Evolutionary conservation across 139 green algal genomes (phyloP).

Genomic region (Picochlorum sp.): DNA sequence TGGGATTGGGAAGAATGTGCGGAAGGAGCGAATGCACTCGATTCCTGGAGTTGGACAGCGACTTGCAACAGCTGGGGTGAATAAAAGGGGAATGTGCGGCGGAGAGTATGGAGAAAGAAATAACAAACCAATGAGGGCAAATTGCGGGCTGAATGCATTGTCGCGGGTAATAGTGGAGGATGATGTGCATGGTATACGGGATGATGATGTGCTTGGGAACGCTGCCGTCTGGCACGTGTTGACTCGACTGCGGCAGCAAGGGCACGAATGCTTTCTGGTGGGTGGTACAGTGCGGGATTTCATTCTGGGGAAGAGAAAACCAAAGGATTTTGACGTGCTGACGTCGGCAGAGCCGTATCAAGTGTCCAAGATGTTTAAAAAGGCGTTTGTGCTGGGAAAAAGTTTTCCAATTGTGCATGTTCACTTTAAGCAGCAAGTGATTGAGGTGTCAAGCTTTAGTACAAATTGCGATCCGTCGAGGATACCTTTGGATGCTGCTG

Average conservation of each 20-base stretch:
- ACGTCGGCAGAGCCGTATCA: slow-evolving; percentile 37
- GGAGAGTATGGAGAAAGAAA: too few species aligned
- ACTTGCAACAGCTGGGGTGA: too few species aligned
- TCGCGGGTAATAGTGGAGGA: slow-evolving; percentile 28
- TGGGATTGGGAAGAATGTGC: too few species aligned
- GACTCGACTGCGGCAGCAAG: slow-evolving; percentile 18
- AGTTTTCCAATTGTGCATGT: slow-evolving; percentile 47
- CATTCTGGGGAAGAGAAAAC: slow-evolving; percentile 22
- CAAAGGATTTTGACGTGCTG: slow-evolving; percentile 59
- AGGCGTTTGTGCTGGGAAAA: slow-evolving; percentile 32
- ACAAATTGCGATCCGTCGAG: slow-evolving; percentile 1
- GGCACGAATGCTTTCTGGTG: slow-evolving; percentile 54
- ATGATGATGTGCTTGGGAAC: slow-evolving; percentile 2
- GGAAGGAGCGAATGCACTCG: too few species aligned
- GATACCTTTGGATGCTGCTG: not conserved
- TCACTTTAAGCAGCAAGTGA: not conserved
- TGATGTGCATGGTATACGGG: slow-evolving; percentile 14
- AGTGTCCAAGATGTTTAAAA: slow-evolving; percentile 29
- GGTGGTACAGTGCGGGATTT: slow-evolving; percentile 64
- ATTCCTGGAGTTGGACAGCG: too few species aligned
- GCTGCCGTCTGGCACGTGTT: slow-evolving; percentile 18
- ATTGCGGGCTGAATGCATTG: not conserved
- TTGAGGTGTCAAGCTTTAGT: slow-evolving; percentile 45
- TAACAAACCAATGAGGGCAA: not conserved
- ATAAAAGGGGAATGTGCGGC: too few species aligned